Base-by-base conservation (phyloP, 2,329 filamentous ascomycete species). In the Diaporthe vaccinii region DNA sequence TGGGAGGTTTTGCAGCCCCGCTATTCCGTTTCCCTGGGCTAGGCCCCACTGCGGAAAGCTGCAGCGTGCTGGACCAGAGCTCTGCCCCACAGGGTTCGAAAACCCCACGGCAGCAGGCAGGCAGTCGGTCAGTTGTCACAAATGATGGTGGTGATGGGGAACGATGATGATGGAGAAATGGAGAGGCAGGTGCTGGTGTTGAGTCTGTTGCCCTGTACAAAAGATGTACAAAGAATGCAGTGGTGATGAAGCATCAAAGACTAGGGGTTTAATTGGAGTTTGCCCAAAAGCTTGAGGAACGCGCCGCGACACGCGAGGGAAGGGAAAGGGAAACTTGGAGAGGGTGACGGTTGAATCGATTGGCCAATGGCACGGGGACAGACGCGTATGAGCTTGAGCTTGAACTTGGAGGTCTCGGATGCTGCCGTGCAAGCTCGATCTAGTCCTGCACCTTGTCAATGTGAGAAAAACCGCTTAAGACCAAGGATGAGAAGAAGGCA, bases 1-100 rank as follows among this genome's bases (percentile, higher is more conserved):
- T 51, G 14, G 31, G 65, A 53, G 46, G 65, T 53, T 53, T 68
- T 68, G 65, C 31, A 22, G 65, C 65, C 65, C 65, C 65, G 65
- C 65, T 53, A 53, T 68, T 39, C 44, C 12, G 49, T 20, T 67
- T 12, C 22, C 5, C 57, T 39, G 57, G 28, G 25, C 28, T 20
- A 65, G 41, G 3, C 59, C 59, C 65, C 65, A 68, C 65, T 17
- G 46, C 49, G 46, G 65, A 53, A 46, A 53, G 65, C 46, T 51
- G 44, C 62, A 68, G 62, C 8, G 31, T 53, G 46, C 62, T 36
- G n/a, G 44, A 67, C 9, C 62, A 53, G 44, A 62, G 36, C 17
- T 31, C n/a, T 28, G 34, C 46, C 25, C 46, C 31, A 53, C 46
- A 39, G 34, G 34, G 25, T 20, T 44, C n/a, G 36, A 22, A 6